These are phyloP conservation scores for Lodderomyces orthopsilosis DNA, from an alignment of 1,139 yeast species.

Conservation along the genomic window DNA sequence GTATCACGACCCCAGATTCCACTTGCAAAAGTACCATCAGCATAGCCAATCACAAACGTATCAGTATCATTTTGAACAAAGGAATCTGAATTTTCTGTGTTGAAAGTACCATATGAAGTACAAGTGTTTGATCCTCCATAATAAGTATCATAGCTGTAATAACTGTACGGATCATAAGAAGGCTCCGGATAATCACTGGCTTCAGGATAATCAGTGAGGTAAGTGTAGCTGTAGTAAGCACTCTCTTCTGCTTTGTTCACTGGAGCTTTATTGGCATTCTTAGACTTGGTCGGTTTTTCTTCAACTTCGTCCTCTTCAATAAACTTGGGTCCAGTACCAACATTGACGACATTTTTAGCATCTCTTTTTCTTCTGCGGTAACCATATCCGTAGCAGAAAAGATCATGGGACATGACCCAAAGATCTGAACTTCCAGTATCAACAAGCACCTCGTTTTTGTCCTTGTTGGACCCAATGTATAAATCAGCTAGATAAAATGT, in stretches of 20 bases:
- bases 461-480: conserved; percentile 31
- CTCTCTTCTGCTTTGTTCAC: not conserved
- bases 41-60: conserved; percentile 52
- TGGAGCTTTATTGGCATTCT: not conserved
- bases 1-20: conserved; percentile 59
- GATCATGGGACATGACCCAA: conserved; percentile 41
- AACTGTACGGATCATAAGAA: not conserved
- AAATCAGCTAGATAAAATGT: conserved; percentile 50
- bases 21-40: conserved; percentile 56
- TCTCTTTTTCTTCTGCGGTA: not conserved
- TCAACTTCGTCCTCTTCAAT: conserved; percentile 1
- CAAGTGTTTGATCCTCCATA: conserved; percentile 21
- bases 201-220: not conserved
- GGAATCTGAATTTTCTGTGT: conserved; percentile 30
- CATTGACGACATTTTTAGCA: not conserved
- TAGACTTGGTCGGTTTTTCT: not conserved
- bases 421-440: conserved; percentile 29
- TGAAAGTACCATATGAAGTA: conserved; percentile 39
- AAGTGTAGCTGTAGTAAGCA: not conserved
- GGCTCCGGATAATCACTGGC: not conserved
- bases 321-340: conserved; percentile 6
- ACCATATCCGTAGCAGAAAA: conserved; percentile 20
- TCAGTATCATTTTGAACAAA: conserved; percentile 35
- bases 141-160: not conserved
- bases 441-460: conserved; percentile 20